Conservation (phyloP, 1,139 yeast species). For the Geotrichum candidum region DNA sequence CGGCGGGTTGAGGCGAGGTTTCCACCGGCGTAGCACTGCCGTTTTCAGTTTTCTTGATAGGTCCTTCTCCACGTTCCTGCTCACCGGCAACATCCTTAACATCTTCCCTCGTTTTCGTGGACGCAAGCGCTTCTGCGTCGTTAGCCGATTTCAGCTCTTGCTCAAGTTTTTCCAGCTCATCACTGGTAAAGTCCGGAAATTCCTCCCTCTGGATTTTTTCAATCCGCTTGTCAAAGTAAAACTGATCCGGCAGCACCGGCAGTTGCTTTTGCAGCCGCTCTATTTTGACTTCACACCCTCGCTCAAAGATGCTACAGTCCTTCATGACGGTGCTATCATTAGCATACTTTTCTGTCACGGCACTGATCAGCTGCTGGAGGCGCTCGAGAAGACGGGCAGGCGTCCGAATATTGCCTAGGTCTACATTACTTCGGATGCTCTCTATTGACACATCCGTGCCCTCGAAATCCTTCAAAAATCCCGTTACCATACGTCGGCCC, state of each 20-base stretch:
- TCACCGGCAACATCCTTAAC: not conserved
- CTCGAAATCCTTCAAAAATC: conserved; percentile 50
- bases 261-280: not conserved
- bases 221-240: not conserved
- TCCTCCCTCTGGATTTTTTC: not conserved
- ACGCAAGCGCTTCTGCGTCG: not conserved
- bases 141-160: not conserved
- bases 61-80: not conserved
- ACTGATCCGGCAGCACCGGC: not conserved
- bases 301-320: not conserved
- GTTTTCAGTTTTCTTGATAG: not conserved
- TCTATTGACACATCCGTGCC: conserved; percentile 2
- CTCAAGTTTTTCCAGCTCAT: not conserved
- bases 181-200: not conserved
- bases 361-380: not conserved
- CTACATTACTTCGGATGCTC: not conserved
- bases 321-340: not conserved
- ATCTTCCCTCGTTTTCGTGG: not conserved
- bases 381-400: not conserved
- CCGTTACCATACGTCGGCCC: conserved; percentile 32
- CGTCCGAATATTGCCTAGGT: not conserved
- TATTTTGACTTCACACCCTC: not conserved
- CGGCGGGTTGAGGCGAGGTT: not conserved
- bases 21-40: not conserved
- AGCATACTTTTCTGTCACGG: not conserved